Conservation (phyloP, 1,139 yeast genomes). For the Geotrichum phurueaensis region DNA sequence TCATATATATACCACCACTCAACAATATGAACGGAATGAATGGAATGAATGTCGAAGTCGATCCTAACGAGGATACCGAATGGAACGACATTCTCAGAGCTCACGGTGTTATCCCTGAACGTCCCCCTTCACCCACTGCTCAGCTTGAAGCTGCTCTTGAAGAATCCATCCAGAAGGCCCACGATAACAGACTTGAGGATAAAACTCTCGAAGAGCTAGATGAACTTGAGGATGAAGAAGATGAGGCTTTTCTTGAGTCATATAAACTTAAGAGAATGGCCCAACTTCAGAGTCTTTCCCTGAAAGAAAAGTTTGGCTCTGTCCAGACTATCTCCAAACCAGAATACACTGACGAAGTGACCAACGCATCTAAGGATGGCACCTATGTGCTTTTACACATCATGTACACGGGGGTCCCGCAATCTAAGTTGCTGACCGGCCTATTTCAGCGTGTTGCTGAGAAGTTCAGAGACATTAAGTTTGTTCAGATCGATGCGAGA, state of each 20-base stretch:
- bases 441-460: conserved; percentile 42
- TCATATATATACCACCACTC: neutral
- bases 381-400: conserved; percentile 70
- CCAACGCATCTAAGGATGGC: conserved; percentile 57
- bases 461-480: conserved; percentile 59
- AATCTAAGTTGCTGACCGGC: conserved; percentile 62
- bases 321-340: conserved; percentile 76
- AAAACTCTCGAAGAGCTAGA: conserved; percentile 74
- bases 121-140: conserved; percentile 82
- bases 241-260: conserved; percentile 62
- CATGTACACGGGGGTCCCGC: conserved; percentile 61
- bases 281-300: conserved; percentile 58
- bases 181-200: conserved; percentile 66
- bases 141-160: conserved; percentile 83
- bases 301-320: conserved; percentile 64
- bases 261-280: conserved; percentile 73
- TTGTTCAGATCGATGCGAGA: conserved; percentile 82
- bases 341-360: conserved; percentile 80
- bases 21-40: conserved; percentile 1
- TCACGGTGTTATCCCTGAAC: conserved; percentile 88
- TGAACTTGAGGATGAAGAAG: conserved; percentile 70
- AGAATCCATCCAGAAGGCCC: conserved; percentile 72
- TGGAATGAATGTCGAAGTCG: conserved; percentile 75
- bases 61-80: conserved; percentile 94
- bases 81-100: conserved; percentile 93